Base-by-base conservation (phyloP, 257 asterid species). In the Pogostemon cablin region DNA sequence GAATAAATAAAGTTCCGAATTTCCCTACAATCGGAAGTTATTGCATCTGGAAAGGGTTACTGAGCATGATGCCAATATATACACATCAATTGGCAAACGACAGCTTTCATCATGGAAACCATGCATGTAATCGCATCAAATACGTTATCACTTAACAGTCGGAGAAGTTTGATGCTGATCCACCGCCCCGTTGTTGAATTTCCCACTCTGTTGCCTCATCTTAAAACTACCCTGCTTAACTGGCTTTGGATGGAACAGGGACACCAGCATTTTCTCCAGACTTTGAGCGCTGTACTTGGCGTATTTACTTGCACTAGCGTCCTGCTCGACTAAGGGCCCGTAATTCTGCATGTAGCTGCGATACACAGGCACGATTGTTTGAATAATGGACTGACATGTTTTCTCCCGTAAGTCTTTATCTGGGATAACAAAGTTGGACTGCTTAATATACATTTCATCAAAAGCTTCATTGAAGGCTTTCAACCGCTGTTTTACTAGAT, bases 341-440 rank as follows among this genome's bases (percentile, higher is more conserved):
- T 93, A 93, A 68, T 91, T 91, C 78, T 89, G 97, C 96, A 93
- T 89, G 85, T 88, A 93, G 80, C 96, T 91, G 10, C 96, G 90
- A 41, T 91, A 93, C 2, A 93, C 96, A 17, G 99, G 99, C 59
- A 93, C 97, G 10, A 89, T 81, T 0, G 92, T 81, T 75, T 91
- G 96, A 49, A 77, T 81, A 47, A 89, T 82, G 37, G 75, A 80
- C 79, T 87, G 96, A 57, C 88, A 69, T 1, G 78, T 75, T 74
- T 76, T 85, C 68, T 86, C 95, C 43, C 95, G 75, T 37, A 87
- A 52, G 38, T 89, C 97, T 58, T 82, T 86, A 73, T 93, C 99
- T 25, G 72, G 32, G 25, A 93, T 75, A 35, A 87, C 83, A 89
- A 93, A 85, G 35, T 55, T 79, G 10, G 90, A 86, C 69, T 93